Conservation (phyloP, 768 basidiomycete genomes). For the Termitomyces sp. region DNA sequence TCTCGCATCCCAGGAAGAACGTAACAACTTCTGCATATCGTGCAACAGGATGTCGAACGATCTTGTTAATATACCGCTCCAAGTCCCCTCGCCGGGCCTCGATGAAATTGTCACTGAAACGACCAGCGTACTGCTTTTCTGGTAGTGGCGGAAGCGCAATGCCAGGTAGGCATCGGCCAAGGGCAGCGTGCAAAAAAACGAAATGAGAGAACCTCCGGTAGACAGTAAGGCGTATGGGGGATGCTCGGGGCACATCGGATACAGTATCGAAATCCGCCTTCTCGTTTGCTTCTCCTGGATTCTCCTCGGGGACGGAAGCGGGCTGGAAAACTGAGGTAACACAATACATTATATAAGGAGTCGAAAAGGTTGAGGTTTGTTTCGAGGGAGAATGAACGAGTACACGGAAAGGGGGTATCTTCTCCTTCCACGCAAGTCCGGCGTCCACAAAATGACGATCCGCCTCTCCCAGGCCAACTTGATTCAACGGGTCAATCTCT, state of each 20-base stretch:
- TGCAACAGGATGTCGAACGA: constrained; percentile 74
- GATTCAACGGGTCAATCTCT: constrained; percentile 31
- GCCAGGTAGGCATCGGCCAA: constrained; percentile 67
- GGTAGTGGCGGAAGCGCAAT: constrained; percentile 80
- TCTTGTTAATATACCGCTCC: constrained; percentile 68
- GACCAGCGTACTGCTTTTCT: constrained; percentile 79
- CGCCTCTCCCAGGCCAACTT: constrained; percentile 48
- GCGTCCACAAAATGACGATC: constrained; percentile 70
- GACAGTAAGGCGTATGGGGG: constrained; percentile 63
- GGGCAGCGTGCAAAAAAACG: constrained; percentile 67
- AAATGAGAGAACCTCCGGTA: constrained; percentile 85
- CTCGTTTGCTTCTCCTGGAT: constrained; percentile 11
- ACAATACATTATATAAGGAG: constrained; percentile 71
- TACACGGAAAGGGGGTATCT: constrained; percentile 68
- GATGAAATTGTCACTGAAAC: constrained; percentile 79
- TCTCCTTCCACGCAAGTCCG: constrained; percentile 70
- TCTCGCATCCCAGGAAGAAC: constrained; percentile 76
- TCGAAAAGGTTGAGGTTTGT: constrained; percentile 53
- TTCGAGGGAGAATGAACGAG: constrained; percentile 82
- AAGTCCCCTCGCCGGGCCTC: constrained; percentile 80
- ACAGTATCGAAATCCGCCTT: constrained; percentile 9
- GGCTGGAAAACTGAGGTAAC: constrained; percentile 70
- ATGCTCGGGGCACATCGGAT: constrained; percentile 19
- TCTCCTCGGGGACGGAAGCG: constrained; percentile 13
- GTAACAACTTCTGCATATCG: constrained; percentile 77